Percentiles rank a stretch among this genome's conserved stretches.
phyloP scores from a whole-genome alignment of 345 rosid genomes.

The Moricandia moricandioides region DNA sequence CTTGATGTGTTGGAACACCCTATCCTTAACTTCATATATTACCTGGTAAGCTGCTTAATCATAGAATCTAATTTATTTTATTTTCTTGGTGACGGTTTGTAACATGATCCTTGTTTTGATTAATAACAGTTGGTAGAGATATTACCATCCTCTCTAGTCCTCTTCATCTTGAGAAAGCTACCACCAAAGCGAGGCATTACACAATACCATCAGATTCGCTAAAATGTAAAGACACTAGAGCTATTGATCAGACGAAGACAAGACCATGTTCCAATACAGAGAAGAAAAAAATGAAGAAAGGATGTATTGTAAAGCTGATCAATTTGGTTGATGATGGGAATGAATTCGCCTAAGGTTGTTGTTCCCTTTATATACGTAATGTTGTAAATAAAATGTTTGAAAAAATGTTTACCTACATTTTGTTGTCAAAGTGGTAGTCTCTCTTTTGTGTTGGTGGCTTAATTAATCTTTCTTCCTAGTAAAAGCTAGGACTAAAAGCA shows the following conservation, averaged over 20 bases:
- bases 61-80: not conserved
- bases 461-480: not conserved
- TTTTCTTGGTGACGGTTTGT: not conserved
- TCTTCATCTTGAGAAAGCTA: conserved; percentile 83
- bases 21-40: conserved; percentile 71
- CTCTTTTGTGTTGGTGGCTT: not conserved
- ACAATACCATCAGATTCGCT: conserved; percentile 75
- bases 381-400: conserved; percentile 13
- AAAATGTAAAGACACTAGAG: conserved; percentile 22
- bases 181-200: conserved; percentile 86
- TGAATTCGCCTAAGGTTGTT: not conserved
- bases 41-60: conserved; percentile 56
- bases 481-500: too few relatives aligned
- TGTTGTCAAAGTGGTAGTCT: too few relatives aligned
- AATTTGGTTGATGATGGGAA: conserved; percentile 18
- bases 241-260: conserved; percentile 3
- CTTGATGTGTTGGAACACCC: conserved; percentile 86
- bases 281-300: conserved; percentile 1
- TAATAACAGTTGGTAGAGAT: conserved; percentile 75
- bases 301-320: conserved; percentile 4
- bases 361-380: conserved; percentile 15
- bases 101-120: conserved; percentile 5
- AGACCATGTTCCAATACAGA: not conserved
- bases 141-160: conserved; percentile 78
- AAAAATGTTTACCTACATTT: too few relatives aligned